phyloP scores from a whole-genome alignment of 768 basidiomycete genomes.

The Leccinum aurantiacum region DNA sequence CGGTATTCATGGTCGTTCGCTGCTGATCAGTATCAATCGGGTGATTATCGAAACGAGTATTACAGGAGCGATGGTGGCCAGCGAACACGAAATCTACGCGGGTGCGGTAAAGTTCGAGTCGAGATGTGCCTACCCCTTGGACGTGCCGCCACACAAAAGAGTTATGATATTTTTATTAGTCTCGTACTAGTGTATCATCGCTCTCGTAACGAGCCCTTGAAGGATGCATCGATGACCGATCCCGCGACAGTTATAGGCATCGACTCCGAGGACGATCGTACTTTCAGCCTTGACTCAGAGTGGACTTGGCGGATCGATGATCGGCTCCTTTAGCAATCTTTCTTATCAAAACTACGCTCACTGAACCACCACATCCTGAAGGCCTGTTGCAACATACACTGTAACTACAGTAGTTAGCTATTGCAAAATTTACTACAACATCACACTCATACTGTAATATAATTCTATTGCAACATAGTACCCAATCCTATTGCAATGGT shows the following conservation, averaged over 20 bases:
- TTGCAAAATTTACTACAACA: too few species aligned
- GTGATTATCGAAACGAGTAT: neutral
- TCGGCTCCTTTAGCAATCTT: neutral
- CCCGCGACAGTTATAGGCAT: slow-evolving; percentile 4
- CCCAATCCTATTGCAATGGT: too few species aligned
- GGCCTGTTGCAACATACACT: too few species aligned
- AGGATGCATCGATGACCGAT: neutral
- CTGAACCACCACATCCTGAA: neutral
- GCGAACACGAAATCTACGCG: slow-evolving; percentile 2
- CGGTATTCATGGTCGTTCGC: slow-evolving; percentile 17
- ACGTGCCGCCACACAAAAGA: neutral
- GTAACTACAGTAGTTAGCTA: too few species aligned
- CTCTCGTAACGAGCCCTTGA: too few species aligned
- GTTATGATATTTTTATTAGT: neutral
- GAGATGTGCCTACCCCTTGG: neutral
- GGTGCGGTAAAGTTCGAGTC: neutral
- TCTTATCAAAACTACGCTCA: neutral
- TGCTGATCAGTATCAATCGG: neutral
- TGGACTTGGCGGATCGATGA: neutral
- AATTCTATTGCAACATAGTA: too few species aligned
- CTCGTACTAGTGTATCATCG: neutral
- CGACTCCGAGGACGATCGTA: neutral
- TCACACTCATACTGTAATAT: too few species aligned
- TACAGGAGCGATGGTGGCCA: neutral
- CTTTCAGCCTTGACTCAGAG: neutral